A percentile compares a stretch with the other conserved stretches of the same genome.
These are phyloP conservation scores for Pseudogymnoascus sp. DNA, from an alignment of 2,329 filamentous ascomycete species.

Conservation along the genomic window DNA sequence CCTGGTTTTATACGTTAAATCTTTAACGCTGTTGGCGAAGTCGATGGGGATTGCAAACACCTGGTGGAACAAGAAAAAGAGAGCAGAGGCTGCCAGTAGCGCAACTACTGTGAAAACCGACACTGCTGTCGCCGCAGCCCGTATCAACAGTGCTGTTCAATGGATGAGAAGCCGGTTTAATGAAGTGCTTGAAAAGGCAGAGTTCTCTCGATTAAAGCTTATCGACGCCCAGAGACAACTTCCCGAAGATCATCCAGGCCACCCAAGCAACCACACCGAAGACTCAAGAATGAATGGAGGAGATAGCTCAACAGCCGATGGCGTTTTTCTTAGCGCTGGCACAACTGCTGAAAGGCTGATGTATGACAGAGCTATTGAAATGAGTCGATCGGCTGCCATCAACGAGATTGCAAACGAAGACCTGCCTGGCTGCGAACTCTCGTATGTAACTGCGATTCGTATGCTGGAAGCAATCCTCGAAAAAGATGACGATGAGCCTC, in stretches of 20 bases:
- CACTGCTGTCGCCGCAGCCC: constrained; percentile 37
- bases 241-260: constrained; percentile 75
- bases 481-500: constrained; percentile 56
- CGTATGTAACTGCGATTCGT: constrained; percentile 84
- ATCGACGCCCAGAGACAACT: constrained; percentile 78
- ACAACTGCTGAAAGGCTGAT: constrained; percentile 94
- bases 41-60: constrained; percentile 90
- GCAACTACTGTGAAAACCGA: constrained; percentile 35
- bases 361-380: constrained; percentile 95
- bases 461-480: constrained; percentile 95
- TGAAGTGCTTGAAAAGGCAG: constrained; percentile 92
- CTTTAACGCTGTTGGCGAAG: constrained; percentile 78
- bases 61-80: constrained; percentile 80
- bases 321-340: constrained; percentile 76
- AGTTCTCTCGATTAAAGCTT: constrained; percentile 83
- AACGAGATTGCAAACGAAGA: constrained; percentile 93
- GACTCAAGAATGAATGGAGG: constrained; percentile 42
- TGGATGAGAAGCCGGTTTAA: constrained; percentile 95
- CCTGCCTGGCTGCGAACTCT: constrained; percentile 77
- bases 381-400: constrained; percentile 90
- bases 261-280: constrained; percentile 70
- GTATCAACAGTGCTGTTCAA: constrained; percentile 89
- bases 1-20: constrained; percentile 91
- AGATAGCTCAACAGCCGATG: constrained; percentile 61
- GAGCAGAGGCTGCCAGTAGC: constrained; percentile 48